phyloP scores from a whole-genome alignment of 768 basidiomycete species.

The Ramaria sp. region DNA sequence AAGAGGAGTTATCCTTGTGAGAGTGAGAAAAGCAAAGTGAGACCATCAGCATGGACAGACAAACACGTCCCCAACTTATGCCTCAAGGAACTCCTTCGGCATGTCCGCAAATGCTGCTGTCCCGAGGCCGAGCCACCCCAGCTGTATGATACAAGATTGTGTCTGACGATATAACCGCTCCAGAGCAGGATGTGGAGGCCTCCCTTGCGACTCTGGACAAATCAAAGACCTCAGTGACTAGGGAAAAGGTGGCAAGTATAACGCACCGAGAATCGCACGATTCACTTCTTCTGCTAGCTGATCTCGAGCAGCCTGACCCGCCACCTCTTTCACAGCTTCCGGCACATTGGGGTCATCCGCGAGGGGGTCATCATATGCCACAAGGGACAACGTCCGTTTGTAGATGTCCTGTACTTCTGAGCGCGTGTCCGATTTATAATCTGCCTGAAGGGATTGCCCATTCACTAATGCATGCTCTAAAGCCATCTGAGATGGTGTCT shows the following conservation, averaged over 20 bases:
- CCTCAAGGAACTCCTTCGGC: slow-evolving; percentile 54
- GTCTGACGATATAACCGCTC: slow-evolving; percentile 75
- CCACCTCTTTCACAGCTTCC: slow-evolving; percentile 58
- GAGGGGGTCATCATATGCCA: slow-evolving; percentile 70
- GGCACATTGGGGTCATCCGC: slow-evolving; percentile 32
- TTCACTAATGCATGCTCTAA: slow-evolving; percentile 61
- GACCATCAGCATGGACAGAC: not conserved
- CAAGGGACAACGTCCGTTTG: slow-evolving; percentile 66
- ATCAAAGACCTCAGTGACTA: not conserved
- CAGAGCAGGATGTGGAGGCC: slow-evolving; percentile 57
- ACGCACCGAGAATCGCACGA: slow-evolving; percentile 68
- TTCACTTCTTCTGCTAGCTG: slow-evolving; percentile 69
- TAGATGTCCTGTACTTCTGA: slow-evolving; percentile 56
- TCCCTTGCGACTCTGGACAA: slow-evolving; percentile 62
- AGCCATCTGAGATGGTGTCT: slow-evolving; percentile 40
- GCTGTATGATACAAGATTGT: slow-evolving; percentile 53
- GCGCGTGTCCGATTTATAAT: slow-evolving; percentile 55
- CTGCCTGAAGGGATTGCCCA: slow-evolving; percentile 58
- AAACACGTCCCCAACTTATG: not conserved
- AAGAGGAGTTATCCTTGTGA: not conserved
- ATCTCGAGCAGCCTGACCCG: slow-evolving; percentile 54
- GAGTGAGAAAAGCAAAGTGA: not conserved
- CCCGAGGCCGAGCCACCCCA: slow-evolving; percentile 64
- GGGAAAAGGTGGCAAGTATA: not conserved
- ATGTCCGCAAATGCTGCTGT: slow-evolving; percentile 76